phyloP scores from a whole-genome alignment of 257 asterid genomes.

The Solanum rostratum region DNA sequence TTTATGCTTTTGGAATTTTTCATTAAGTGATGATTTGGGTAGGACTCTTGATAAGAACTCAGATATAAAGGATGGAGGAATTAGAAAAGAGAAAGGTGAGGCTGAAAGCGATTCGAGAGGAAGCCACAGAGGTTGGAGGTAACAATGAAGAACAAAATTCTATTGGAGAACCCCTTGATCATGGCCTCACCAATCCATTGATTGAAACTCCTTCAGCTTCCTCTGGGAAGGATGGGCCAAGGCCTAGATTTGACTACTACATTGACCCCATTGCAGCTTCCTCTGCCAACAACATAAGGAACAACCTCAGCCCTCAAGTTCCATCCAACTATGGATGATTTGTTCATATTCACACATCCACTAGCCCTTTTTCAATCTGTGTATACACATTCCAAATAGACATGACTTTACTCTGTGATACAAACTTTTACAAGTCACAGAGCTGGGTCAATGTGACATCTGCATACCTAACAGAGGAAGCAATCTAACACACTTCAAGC shows the following conservation, averaged over 20 bases:
- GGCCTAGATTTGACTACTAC: conserved; percentile 62
- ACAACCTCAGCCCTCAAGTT: conserved; percentile 25
- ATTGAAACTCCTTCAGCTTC: conserved; percentile 26
- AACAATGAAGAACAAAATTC: conserved; percentile 8
- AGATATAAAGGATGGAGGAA: conserved; percentile 49
- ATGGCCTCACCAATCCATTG: conserved; percentile 59
- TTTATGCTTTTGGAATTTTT: background rate
- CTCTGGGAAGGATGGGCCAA: conserved; percentile 9
- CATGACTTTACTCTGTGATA: too few relatives aligned
- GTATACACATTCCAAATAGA: too few relatives aligned
- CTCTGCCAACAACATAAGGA: conserved; percentile 16
- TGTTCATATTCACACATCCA: background rate
- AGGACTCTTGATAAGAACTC: background rate
- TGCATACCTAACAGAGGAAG: too few relatives aligned
- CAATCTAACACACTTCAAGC: too few relatives aligned
- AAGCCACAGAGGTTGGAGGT: conserved; percentile 35
- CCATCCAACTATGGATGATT: background rate
- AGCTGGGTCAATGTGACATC: too few relatives aligned
- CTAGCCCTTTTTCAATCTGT: background rate
- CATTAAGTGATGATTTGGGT: background rate
- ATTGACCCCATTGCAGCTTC: conserved; percentile 79
- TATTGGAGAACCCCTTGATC: conserved; percentile 13
- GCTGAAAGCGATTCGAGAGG: conserved; percentile 57
- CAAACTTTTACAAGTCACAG: too few relatives aligned
- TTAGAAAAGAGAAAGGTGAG: conserved; percentile 66